Evolutionary conservation across 345 rosid genomes (phyloP), one percentile per base, ranked within the genome.

Genomic region (Eutrema heterophyllum): DNA sequence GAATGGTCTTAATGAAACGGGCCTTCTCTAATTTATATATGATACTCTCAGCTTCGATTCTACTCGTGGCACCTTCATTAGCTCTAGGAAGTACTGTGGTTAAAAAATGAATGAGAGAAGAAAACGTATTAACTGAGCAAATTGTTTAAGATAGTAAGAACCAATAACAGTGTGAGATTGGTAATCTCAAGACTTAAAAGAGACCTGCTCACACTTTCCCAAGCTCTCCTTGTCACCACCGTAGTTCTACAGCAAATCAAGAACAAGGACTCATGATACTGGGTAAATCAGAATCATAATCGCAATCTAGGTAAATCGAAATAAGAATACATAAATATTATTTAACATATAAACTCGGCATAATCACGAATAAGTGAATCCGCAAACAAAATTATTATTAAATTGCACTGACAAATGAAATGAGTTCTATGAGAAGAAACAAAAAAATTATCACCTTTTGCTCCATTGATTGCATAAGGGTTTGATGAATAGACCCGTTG

Each of bases 131-230:
- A 44, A 48, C 44, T 62, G 36, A 13, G 64, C 16, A 35, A 26
- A 26, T 36, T 15, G 56, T 38, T 24, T 15, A 27, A 45, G 5
- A 56, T 16, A 45, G 15, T 36, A 15, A 15, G 66, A 57, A 46
- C 43, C 36, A 70, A 62, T 64, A 51, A 32, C 49, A 59, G 30
- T 12, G 57, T 4, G 44, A 66, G 64, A 58, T 41, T 49, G 27
- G 66, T 57, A 57, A 40, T 55, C 38, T 41, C 33, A 65, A 59
- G n/a, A 56, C 35, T 29, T 64, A n/a, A 63, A 62, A 67, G 86
- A 71, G 29, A 95, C 99, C 98, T 90, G 96, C 75, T 95, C 99
- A 80, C 98, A 90, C 84, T 88, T 90, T 77, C 99, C 98, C 79
- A 95, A 79, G 52, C 54, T 85, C 49, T 77, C 84, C 80, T 81